Evolutionary conservation across 352 stramenopile species (phyloP).

Genomic region (Phytophthora multivora): DNA sequence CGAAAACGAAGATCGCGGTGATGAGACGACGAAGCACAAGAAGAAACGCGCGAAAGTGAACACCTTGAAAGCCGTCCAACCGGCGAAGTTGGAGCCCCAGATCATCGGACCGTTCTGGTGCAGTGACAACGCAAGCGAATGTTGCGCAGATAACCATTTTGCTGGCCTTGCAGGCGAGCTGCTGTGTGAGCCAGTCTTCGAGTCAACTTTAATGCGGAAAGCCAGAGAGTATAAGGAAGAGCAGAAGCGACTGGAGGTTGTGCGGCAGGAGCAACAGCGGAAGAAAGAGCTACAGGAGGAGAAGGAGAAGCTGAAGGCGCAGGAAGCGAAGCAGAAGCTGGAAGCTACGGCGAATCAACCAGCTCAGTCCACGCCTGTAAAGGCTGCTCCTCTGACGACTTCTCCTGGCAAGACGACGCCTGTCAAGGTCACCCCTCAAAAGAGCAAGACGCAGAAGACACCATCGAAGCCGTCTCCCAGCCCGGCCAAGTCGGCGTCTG

Average conservation of each 20-base stretch:
- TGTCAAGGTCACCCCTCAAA: conserved; percentile 5
- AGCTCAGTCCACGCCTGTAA: conserved; percentile 5
- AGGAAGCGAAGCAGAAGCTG: conserved; percentile 15
- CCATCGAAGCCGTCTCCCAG: conserved; percentile 10
- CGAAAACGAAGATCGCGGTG: conserved; percentile 25
- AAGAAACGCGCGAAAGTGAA: conserved; percentile 62
- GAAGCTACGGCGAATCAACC: background rate
- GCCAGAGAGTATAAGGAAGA: conserved; percentile 50
- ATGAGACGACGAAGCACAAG: conserved; percentile 51
- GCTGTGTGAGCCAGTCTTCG: conserved; percentile 42
- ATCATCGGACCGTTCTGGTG: conserved; percentile 63
- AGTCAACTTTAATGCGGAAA: conserved; percentile 55
- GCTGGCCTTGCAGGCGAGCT: conserved; percentile 30
- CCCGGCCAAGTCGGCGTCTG: background rate
- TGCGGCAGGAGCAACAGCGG: conserved; percentile 29
- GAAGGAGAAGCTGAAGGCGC: conserved; percentile 23
- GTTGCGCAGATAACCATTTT: conserved; percentile 22
- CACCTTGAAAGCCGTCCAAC: conserved; percentile 62
- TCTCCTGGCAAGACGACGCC: background rate
- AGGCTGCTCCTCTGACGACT: conserved; percentile 3
- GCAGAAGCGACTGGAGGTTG: conserved; percentile 35
- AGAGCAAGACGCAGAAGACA: conserved; percentile 13
- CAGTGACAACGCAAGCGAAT: background rate
- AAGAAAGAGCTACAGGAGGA: conserved; percentile 36
- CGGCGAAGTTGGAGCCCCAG: conserved; percentile 68